Evolutionary conservation across 1,284 basidiomycete genomes (phyloP), one percentile per base, ranked within the genome.

Genomic region (Moniliella sp.): DNA sequence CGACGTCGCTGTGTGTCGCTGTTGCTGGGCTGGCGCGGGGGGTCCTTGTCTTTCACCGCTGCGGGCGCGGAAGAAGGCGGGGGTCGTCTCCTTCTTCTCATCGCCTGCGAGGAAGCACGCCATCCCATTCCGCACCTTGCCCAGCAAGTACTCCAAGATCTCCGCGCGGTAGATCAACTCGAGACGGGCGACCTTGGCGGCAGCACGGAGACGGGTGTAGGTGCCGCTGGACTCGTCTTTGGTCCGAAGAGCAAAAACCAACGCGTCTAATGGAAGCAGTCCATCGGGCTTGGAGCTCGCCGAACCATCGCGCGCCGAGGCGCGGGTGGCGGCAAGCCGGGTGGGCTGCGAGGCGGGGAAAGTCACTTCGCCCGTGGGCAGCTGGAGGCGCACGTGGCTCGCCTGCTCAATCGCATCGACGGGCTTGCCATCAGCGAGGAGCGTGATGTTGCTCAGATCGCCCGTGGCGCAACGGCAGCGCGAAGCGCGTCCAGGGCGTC

Each of bases 61-160:
- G n/a, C n/a, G n/a, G 4, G 33, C 19, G 4, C 36, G 21, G n/a
- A 37, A 16, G 10, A 33, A 12, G 12, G 36, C 27, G 2, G 11
- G 19, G 9, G 9, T 9, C 2, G 17, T 26, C 25, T 7, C 16
- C 28, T 10, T 5, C 28, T 25, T 29, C 7, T 4, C n/a, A 17
- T 14, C 14, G n/a, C n/a, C n/a, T n/a, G n/a, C n/a, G n/a, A n/a
- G n/a, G n/a, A n/a, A n/a, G n/a, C n/a, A n/a, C 28, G 14, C 13
- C 19, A 18, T 16, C 13, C 8, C 28, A 15, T 17, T 15, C 14
- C 5, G 18, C 19, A 27, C 35, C 35, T 43, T 45, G 13, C 55
- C 53, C 2, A 48, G 35, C 30, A 58, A 37, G 16, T 43, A 55
- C 21, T 49, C 50, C 10, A 58, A 42, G 15, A 58, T 41, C 9